Base-by-base conservation (phyloP, 257 asterid genomes). In the Lycium barbarum region DNA sequence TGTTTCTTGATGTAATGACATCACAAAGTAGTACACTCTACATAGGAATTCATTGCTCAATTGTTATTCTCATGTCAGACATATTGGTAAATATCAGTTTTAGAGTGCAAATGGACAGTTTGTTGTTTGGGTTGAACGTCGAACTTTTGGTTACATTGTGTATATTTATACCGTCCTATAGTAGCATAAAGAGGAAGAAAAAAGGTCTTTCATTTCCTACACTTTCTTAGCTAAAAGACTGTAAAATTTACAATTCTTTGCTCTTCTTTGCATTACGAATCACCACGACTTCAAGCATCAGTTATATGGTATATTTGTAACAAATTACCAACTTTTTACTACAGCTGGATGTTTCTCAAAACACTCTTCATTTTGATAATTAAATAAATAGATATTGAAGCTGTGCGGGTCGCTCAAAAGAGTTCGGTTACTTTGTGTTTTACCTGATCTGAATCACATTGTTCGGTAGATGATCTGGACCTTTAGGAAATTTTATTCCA, bases 21-120 rank as follows among this genome's bases (percentile, higher is more conserved):
- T 73, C 20, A 47, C 6, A 45, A 72, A 47, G 2, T 73, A 45
- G 80, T n/a, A 20, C 6, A 1, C 1, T 72, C 17, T 10, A 72
- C 35, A 10, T 72, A 47, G 80, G 5, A 5, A 10, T 72, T 45
- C 1, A 70, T 17, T 0, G 54, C 54, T 70, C 9, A 70, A 9
- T 70, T 40, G 15, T 17, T 40, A 36, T 38, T 40, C 4, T 38
- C 58, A n/a, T 72, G 58, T 72, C 0, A 2, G 57, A 43, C 18
- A 43, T 72, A 45, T n/a, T 43, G 58, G n/a, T 45, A 72, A 72
- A 72, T 45, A 43, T 72, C 58, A 72, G 36, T 43, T 70, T 70
- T 26, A 38, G 12, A 38, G 15, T 70, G 33, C 33, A 38, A 38
- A 8, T 14, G 7, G 33, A 17, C 22, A 18, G 18, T 71, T 43